Evolutionary conservation across 371 early-diverging fungal species (phyloP), one percentile per base, ranked within the genome.

Genomic region (Zychaea mexicana): DNA sequence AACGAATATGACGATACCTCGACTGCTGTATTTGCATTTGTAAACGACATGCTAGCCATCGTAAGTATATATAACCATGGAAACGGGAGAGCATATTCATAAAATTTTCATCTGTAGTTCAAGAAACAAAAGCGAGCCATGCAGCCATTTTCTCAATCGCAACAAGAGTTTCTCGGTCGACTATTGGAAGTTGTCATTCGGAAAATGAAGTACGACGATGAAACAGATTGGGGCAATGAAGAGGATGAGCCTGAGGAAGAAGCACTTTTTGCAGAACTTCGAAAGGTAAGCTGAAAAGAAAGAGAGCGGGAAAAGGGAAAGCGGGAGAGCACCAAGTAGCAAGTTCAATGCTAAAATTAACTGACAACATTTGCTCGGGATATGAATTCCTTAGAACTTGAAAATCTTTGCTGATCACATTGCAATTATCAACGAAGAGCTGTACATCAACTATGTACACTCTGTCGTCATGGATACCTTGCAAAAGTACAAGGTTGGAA

Each of bases 161-260:
- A 94, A 66, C 87, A 84, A 60, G 87, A 79, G 65, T 87, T 93
- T 39, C 64, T 93, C 59, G 79, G 76, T 4, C 85, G 88, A 26
- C 75, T 97, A 22, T 76, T 97, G 54, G 86, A 86, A 27, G 90
- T 87, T 0, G 71, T 95, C 26, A 86, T 96, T 28, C 69, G 84
- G 52, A 96, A 96, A 81, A 89, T 96, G 86, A 92, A 94, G 78
- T 97, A 94, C 66, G 88, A 94, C 68, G 90, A 90, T 32, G 96
- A 90, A 32, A 82, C 85, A 36, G 92, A 91, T 15, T 91, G 89
- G 81, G 88, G 88, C 46, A 88, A 87, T 33, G 89, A 84, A 27
- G 91, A 88, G 24, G 92, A 91, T 46, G 94, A 88, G 33, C 91
- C 78, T 10, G 85, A 94, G 65, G 90, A 89, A 57, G 94, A 92